Percentiles rank a stretch among this genome's conserved stretches.
phyloP scores from a whole-genome alignment of 352 stramenopile species.

The Globisporangium irregulare region DNA sequence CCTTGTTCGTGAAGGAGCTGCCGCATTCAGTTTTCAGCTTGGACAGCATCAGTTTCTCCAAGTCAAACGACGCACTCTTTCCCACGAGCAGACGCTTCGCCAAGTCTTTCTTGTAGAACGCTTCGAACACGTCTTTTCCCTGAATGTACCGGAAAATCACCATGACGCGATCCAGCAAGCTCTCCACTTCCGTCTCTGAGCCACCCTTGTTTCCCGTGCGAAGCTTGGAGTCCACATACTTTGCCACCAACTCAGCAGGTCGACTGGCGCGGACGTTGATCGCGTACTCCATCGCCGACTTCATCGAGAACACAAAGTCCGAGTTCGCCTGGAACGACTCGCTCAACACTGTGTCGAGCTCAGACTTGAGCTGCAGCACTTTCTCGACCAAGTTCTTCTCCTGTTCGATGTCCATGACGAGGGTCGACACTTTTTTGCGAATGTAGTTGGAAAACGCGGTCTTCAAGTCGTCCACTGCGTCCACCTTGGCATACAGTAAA shows the following conservation, averaged over 20 bases:
- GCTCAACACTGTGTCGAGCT: conserved; percentile 76
- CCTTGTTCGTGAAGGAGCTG: conserved; percentile 96
- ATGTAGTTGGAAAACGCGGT: conserved; percentile 71
- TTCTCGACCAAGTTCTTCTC: conserved; percentile 91
- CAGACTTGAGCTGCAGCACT: conserved; percentile 80
- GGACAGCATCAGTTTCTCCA: conserved; percentile 96
- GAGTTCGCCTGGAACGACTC: conserved; percentile 72
- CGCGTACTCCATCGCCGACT: conserved; percentile 87
- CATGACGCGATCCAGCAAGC: conserved; percentile 90
- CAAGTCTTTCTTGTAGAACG: conserved; percentile 98
- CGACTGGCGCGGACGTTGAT: conserved; percentile 85
- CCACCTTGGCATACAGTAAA: conserved; percentile 65
- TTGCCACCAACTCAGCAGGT: conserved; percentile 89
- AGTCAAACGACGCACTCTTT: conserved; percentile 89
- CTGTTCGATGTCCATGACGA: conserved; percentile 78
- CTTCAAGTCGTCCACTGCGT: conserved; percentile 69
- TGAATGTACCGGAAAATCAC: conserved; percentile 96
- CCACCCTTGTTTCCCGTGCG: conserved; percentile 82
- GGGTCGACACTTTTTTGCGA: conserved; percentile 63
- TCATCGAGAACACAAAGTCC: conserved; percentile 80
- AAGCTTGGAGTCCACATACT: conserved; percentile 90
- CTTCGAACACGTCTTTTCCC: conserved; percentile 98
- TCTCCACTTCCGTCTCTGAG: conserved; percentile 87
- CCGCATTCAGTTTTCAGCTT: conserved; percentile 99
- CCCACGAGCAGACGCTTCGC: conserved; percentile 95